These are phyloP conservation scores for Arthrinium puccinioides DNA, from an alignment of 2,329 filamentous ascomycete genomes.

Conservation along the genomic window DNA sequence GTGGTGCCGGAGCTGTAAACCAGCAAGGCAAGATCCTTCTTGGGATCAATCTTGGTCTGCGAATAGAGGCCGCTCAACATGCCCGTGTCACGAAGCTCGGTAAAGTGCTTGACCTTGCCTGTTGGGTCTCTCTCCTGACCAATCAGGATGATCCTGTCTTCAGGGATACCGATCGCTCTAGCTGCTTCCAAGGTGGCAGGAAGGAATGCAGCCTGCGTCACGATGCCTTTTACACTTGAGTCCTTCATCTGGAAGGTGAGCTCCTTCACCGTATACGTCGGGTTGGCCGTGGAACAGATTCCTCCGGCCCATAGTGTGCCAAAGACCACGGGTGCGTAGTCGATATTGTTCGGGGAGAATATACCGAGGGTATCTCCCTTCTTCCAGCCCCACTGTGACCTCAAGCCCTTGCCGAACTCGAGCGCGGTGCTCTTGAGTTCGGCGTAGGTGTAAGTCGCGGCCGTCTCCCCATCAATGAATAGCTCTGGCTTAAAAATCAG, in stretches of 20 bases:
- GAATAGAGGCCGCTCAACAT: slow-evolving; percentile 44
- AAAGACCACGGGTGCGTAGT: slow-evolving; percentile 70
- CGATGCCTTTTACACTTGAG: slow-evolving; percentile 64
- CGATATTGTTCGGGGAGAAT: slow-evolving; percentile 81
- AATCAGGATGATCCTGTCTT: slow-evolving; percentile 67
- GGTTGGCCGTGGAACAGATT: slow-evolving; percentile 78
- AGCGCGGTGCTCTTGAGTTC: slow-evolving; percentile 58
- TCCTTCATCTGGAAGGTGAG: slow-evolving; percentile 79
- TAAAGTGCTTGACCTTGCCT: slow-evolving; percentile 63
- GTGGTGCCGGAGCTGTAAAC: slow-evolving; percentile 90
- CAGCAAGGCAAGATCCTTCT: slow-evolving; percentile 71
- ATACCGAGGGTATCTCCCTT: slow-evolving; percentile 78
- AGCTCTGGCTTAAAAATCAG: no score
- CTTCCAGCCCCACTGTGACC: slow-evolving; percentile 66
- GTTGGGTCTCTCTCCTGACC: slow-evolving; percentile 59
- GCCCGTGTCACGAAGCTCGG: slow-evolving; percentile 57
- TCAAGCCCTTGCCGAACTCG: slow-evolving; percentile 75
- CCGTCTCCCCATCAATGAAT: slow-evolving; percentile 67
- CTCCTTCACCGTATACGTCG: slow-evolving; percentile 77
- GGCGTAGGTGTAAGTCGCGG: slow-evolving; percentile 60
- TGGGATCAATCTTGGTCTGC: slow-evolving; percentile 55
- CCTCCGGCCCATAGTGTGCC: slow-evolving; percentile 80
- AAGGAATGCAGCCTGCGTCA: slow-evolving; percentile 65
- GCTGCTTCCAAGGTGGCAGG: slow-evolving; percentile 61
- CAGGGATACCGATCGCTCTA: slow-evolving; percentile 58